Conservation (phyloP, 148 eudicot species). For the Hydrangea macrophylla region DNA sequence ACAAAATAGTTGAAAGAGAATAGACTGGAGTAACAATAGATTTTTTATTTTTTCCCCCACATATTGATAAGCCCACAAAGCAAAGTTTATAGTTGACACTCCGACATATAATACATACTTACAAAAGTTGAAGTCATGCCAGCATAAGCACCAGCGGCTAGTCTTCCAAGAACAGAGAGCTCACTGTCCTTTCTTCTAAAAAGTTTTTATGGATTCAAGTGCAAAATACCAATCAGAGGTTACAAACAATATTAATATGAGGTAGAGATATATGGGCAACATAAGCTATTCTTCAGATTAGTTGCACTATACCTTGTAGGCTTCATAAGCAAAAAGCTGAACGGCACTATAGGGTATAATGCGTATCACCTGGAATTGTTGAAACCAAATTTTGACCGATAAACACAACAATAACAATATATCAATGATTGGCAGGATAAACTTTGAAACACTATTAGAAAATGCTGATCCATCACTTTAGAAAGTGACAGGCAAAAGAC, state of each 20-base stretch:
- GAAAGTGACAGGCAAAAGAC: conserved; percentile 27
- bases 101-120: conserved; percentile 33
- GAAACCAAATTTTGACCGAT: background rate
- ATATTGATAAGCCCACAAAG: background rate
- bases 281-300: background rate
- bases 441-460: conserved; percentile 4
- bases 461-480: conserved; percentile 3
- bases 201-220: conserved; percentile 48
- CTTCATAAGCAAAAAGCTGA: conserved; percentile 86
- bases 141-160: conserved; percentile 86
- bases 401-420: background rate
- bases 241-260: conserved; percentile 3
- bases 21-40: no score
- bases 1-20: background rate
- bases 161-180: conserved; percentile 76
- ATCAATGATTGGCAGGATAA: background rate
- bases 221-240: conserved; percentile 18
- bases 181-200: conserved; percentile 78
- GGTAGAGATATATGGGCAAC: background rate
- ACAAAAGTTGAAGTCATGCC: conserved; percentile 91
- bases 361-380: conserved; percentile 63
- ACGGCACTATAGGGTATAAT: conserved; percentile 90
- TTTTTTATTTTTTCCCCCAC: no score
- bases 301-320: conserved; percentile 63
- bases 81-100: background rate